Evolutionary conservation across 495 filamentous ascomycete species (phyloP).

Genomic region (Geoglossum glabrum): DNA sequence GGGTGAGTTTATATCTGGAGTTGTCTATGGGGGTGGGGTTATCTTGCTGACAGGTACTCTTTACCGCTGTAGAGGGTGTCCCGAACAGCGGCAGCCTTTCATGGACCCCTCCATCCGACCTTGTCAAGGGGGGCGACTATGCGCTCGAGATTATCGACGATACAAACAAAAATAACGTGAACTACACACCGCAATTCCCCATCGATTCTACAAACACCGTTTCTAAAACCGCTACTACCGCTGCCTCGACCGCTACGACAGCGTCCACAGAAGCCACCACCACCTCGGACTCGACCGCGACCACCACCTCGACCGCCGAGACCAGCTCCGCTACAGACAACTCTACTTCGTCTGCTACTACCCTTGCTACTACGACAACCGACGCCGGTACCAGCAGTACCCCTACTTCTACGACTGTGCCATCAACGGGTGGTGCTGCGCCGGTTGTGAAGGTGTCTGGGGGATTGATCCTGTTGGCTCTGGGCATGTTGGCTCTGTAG

Average conservation of each 20-base stretch:
- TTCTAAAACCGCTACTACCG: constrained; percentile 14
- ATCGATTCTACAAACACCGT: constrained; percentile 29
- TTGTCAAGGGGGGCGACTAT: constrained; percentile 7
- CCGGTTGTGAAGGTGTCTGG: background rate
- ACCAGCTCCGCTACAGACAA: background rate
- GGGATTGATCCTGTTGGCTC: background rate
- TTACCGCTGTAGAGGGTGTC: constrained; percentile 20
- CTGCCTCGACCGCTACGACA: constrained; percentile 17
- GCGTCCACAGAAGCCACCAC: constrained; percentile 10
- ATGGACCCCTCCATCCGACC: constrained; percentile 7
- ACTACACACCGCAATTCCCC: constrained; percentile 39
- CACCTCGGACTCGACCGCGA: background rate
- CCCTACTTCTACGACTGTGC: background rate
- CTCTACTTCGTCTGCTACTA: background rate
- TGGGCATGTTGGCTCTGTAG: background rate
- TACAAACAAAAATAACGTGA: constrained; percentile 22
- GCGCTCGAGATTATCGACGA: constrained; percentile 21
- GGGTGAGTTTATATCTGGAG: constrained; percentile 3
- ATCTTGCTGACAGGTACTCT: constrained; percentile 11
- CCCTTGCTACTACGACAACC: background rate
- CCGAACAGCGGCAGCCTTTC: constrained; percentile 6
- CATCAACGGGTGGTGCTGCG: background rate
- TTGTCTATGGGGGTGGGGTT: constrained; percentile 4
- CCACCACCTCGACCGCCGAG: background rate
- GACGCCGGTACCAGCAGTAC: background rate